Evolutionary conservation across 306 rosid genomes (phyloP).

Genomic region (Phaseolus lunatus): DNA sequence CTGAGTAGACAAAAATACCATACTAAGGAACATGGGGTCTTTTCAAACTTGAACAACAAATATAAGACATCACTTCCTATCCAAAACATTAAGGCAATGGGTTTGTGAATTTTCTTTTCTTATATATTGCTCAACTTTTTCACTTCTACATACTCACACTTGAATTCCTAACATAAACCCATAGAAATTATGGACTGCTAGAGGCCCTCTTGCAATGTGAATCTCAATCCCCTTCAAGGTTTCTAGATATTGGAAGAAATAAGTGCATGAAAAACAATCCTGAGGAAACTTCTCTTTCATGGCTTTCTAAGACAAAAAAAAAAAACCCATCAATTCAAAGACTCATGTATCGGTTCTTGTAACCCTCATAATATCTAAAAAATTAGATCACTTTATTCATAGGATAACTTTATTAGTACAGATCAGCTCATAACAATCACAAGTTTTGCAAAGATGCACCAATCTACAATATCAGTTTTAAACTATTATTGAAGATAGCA

Average conservation of each 20-base stretch:
- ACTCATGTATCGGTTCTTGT: conserved; percentile 9
- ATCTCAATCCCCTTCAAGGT: conserved; percentile 12
- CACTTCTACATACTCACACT: too few species aligned
- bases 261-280: conserved; percentile 13
- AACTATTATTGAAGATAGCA: neutral
- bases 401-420: conserved; percentile 16
- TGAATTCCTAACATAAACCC: too few species aligned
- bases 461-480: conserved; percentile 7
- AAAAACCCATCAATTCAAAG: conserved; percentile 9
- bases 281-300: conserved; percentile 5
- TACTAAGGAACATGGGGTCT: conserved; percentile 14
- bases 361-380: conserved; percentile 26
- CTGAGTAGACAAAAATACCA: neutral
- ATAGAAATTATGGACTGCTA: neutral
- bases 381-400: conserved; percentile 26
- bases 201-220: conserved; percentile 19
- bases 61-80: too few species aligned
- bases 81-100: too few species aligned
- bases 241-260: conserved; percentile 29
- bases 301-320: neutral
- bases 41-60: neutral
- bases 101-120: too few species aligned
- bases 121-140: too few species aligned
- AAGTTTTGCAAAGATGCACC: conserved; percentile 12
- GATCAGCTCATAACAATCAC: neutral